Conservation (phyloP, 352 stramenopile species). For the Phytopythium vexans region DNA sequence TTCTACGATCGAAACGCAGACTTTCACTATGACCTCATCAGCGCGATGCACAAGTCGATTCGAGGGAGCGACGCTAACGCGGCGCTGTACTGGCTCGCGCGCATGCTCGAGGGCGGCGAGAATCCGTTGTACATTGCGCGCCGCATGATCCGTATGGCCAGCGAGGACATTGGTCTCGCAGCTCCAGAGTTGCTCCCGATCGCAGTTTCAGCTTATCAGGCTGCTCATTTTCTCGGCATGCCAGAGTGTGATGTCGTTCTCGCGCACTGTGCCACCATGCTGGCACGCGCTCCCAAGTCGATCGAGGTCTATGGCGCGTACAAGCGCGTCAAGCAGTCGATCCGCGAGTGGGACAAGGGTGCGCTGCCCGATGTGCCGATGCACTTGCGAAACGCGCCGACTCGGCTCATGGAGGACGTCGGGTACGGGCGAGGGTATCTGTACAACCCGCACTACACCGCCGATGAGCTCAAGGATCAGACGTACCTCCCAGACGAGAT, state of each 20-base stretch:
- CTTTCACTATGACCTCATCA: conserved; percentile 86
- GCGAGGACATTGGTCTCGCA: conserved; percentile 79
- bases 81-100: conserved; percentile 80
- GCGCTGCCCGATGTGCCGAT: conserved; percentile 71
- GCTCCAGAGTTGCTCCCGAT: conserved; percentile 66
- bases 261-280: conserved; percentile 70
- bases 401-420: conserved; percentile 71
- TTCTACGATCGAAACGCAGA: conserved; percentile 86
- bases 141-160: conserved; percentile 81
- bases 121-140: conserved; percentile 79
- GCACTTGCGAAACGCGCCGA: conserved; percentile 81
- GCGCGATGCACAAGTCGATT: conserved; percentile 83
- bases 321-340: conserved; percentile 68
- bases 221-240: conserved; percentile 78
- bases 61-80: conserved; percentile 80
- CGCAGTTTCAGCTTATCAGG: conserved; percentile 68
- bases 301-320: conserved; percentile 84
- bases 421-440: conserved; percentile 79
- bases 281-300: conserved; percentile 81
- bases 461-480: conserved; percentile 68
- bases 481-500: conserved; percentile 81
- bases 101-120: conserved; percentile 86
- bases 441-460: conserved; percentile 77
- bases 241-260: conserved; percentile 84
- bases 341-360: conserved; percentile 49